Evolutionary conservation across 2,329 filamentous ascomycete species (phyloP), one percentile per base, ranked within the genome.

Genomic region (Cercospora citrullina): DNA sequence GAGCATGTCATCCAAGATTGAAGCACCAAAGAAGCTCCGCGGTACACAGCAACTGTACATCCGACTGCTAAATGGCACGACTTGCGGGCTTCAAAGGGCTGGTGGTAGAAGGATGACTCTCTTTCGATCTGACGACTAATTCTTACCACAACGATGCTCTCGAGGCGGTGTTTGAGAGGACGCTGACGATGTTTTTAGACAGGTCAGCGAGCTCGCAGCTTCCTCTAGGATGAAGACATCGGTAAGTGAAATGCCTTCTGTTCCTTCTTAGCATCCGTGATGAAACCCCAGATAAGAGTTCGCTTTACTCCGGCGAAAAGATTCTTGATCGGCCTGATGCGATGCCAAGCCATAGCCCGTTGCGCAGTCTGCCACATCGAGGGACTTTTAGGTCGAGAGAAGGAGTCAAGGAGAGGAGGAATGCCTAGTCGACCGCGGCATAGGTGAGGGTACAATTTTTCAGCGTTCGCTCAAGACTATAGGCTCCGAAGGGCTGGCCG

Each of bases 401-500:
- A 53, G 23, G 39, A 31, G 42, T 18, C 18, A 26, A 57, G 51
- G 6, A 30, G 23, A 6, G n/a, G 23, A 28, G 23, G 23, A 57
- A 30, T 57, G 51, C 23, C 9, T 7, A 53, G 48, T 21, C 23
- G 48, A 10, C 18, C 5, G 18, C 48, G 6, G 18, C 18, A 26
- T 53, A 10, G 18, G 14, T 5, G 18, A 53, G 14, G 4, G 48
- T 18, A 16, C 4, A 26, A 53, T 23, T 16, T 26, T 33, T 33
- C 14, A 63, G 45, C 26, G 18, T 18, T n/a, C 12, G 1, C 18
- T 18, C 36, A 42, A 21, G 1, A 16, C 4, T 5, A 16, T 28
- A 33, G 53, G 30, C 26, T 58, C 33, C 53, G 53, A 58, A 58
- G 53, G 53, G 53, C 53, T 58, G 53, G 53, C 30, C 53, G 53